phyloP scores from a whole-genome alignment of 2,329 filamentous ascomycete genomes.

The Sporothrix inflata region DNA sequence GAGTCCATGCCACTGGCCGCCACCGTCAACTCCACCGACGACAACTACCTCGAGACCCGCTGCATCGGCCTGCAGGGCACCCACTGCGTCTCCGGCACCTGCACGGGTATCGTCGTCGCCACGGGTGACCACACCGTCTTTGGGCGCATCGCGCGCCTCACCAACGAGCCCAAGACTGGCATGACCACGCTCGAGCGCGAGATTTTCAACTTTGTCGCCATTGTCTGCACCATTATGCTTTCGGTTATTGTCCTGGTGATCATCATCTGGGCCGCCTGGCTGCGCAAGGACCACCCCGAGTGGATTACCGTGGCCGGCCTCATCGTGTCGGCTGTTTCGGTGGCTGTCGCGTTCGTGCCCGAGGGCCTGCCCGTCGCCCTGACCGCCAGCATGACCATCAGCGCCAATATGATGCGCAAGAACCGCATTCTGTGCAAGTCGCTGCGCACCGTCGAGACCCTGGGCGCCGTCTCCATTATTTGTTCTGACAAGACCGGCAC shows the following conservation, averaged over 20 bases:
- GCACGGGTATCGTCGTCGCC: slow-evolving; percentile 68
- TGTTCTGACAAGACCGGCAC: slow-evolving; percentile 80
- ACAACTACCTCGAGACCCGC: slow-evolving; percentile 76
- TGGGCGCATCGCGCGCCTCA: slow-evolving; percentile 73
- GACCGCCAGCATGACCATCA: slow-evolving; percentile 73
- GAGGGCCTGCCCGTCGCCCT: slow-evolving; percentile 73
- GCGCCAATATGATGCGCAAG: slow-evolving; percentile 74
- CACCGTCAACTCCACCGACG: slow-evolving; percentile 67
- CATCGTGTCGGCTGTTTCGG: slow-evolving; percentile 72
- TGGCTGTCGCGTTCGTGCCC: slow-evolving; percentile 76
- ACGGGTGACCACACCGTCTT: slow-evolving; percentile 76
- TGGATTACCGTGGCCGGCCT: slow-evolving; percentile 74
- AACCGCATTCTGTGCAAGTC: slow-evolving; percentile 81
- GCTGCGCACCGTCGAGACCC: slow-evolving; percentile 75
- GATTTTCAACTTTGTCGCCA: slow-evolving; percentile 70
- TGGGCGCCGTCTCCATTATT: slow-evolving; percentile 72
- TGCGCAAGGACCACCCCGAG: slow-evolving; percentile 65
- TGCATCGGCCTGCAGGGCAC: slow-evolving; percentile 80
- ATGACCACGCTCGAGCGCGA: slow-evolving; percentile 73
- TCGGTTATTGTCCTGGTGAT: slow-evolving; percentile 67
- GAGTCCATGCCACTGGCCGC: slow-evolving; percentile 68
- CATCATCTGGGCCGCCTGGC: slow-evolving; percentile 70
- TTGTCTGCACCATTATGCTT: slow-evolving; percentile 70
- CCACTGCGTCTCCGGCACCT: slow-evolving; percentile 71
- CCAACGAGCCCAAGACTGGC: slow-evolving; percentile 68